Evolutionary conservation across 164 flowering plant species (phyloP).

Genomic region (Annona squamosa): DNA sequence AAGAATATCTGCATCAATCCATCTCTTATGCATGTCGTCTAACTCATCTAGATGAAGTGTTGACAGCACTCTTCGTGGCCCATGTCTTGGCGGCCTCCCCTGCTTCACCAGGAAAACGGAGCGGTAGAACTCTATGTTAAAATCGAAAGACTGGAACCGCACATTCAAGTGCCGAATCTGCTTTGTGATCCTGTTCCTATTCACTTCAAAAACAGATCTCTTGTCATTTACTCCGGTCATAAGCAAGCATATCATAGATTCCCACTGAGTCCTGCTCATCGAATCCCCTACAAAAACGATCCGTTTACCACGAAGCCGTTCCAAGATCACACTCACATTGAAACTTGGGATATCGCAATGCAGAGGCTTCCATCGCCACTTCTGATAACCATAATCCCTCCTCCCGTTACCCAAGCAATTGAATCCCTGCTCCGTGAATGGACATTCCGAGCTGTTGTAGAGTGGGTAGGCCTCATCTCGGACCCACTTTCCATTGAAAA

Average conservation of each 20-base stretch:
- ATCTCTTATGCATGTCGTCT: constrained; percentile 51
- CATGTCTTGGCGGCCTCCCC: constrained; percentile 37
- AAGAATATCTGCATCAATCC: constrained; percentile 70
- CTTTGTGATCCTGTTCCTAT: constrained; percentile 62
- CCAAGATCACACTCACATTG: constrained; percentile 29
- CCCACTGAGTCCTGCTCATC: constrained; percentile 88
- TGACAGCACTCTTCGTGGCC: constrained; percentile 56
- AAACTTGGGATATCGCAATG: constrained; percentile 66
- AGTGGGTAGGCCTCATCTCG: constrained; percentile 57
- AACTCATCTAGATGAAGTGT: constrained; percentile 53
- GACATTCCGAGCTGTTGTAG: constrained; percentile 68
- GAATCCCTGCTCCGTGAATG: constrained; percentile 71
- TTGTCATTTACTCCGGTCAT: constrained; percentile 70
- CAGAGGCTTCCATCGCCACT: constrained; percentile 84
- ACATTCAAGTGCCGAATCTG: constrained; percentile 52
- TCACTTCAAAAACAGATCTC: constrained; percentile 62
- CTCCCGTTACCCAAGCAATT: constrained; percentile 79
- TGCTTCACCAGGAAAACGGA: constrained; percentile 67
- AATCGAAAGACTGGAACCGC: constrained; percentile 43
- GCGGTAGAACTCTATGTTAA: constrained; percentile 56
- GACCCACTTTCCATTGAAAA: constrained; percentile 76
- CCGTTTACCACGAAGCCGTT: constrained; percentile 55
- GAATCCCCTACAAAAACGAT: constrained; percentile 88
- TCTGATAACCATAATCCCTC: constrained; percentile 47
- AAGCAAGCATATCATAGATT: constrained; percentile 70